Base-by-base conservation (phyloP, 2,329 filamentous ascomycete species). In the Penicillium psychrosexuale region DNA sequence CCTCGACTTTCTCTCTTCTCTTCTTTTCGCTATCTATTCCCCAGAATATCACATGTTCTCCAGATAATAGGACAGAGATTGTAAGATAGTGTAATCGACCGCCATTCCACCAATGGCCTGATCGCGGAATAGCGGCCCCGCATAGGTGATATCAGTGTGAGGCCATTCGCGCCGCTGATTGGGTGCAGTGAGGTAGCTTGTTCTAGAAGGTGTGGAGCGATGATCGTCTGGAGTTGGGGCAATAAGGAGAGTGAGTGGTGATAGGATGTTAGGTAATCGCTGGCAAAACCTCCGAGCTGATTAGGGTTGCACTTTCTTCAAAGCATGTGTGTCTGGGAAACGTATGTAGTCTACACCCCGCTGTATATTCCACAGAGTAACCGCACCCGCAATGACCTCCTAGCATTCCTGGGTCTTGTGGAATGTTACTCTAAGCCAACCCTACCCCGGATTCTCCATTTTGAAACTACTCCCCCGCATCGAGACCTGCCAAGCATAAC, bases 151-250 rank as follows among this genome's bases (percentile, higher is more conserved):
- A 61, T 65, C 63, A 63, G 49, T 51, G 53, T 61, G 56, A 61
- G 53, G 40, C 27, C 43, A 46, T 38, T 49, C 15, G n/a, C 13
- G 15, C 19, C 17, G 34, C 3, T 52, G 17, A 64, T 64, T 64
- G 62, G 60, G 28, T 12, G 43, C 19, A 31, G 36, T 48, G 46
- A 43, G 36, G 42, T 34, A n/a, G 7, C 38, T 39, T 58, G 28
- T 65, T 65, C 63, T 59, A 64, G 63, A 65, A 65, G 63, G 51
- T 64, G 63, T 63, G 63, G 63, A 63, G 56, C 59, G 62, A 40
- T 47, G 63, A 65, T 65, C 63, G 9, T 62, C 64, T 64, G 63
- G 59, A 40, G 24, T 36, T 42, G 43, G 42, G 27, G 36, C 15
- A 40, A 37, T 56, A 44, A 11, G 1, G 8, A 17, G 19, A 31